Evolutionary conservation across 768 basidiomycete species (phyloP).

Genomic region (Cystobasidiopsis lactophilus): DNA sequence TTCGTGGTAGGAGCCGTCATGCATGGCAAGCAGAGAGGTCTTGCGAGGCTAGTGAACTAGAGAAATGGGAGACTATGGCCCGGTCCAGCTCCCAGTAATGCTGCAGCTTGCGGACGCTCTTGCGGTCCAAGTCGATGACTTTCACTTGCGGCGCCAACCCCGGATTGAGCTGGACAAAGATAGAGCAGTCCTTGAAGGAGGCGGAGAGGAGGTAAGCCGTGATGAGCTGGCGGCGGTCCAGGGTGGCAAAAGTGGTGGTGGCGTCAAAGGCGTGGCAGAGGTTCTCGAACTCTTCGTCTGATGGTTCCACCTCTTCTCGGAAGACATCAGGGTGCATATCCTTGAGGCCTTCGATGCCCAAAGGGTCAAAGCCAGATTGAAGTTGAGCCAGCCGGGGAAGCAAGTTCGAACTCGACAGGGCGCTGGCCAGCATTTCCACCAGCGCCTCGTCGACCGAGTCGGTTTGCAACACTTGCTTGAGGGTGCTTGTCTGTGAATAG

Average conservation of each 20-base stretch:
- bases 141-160: too few species aligned
- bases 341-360: slow-evolving; percentile 63
- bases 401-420: slow-evolving; percentile 34
- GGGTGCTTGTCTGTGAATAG: not conserved
- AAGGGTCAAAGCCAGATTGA: slow-evolving; percentile 53
- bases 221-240: slow-evolving; percentile 38
- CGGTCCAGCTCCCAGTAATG: slow-evolving; percentile 56
- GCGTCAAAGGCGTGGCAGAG: slow-evolving; percentile 31
- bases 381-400: slow-evolving; percentile 37
- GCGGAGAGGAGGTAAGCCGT: slow-evolving; percentile 68
- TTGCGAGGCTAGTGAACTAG: too few species aligned
- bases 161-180: slow-evolving; percentile 34
- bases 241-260: not conserved
- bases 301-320: slow-evolving; percentile 15
- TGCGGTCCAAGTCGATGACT: slow-evolving; percentile 71
- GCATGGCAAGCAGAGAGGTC: too few species aligned
- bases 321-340: slow-evolving; percentile 15
- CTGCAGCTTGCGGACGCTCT: slow-evolving; percentile 39
- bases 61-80: too few species aligned
- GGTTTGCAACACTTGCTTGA: not conserved
- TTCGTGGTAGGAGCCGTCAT: too few species aligned
- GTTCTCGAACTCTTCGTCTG: slow-evolving; percentile 35
- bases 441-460: slow-evolving; percentile 21
- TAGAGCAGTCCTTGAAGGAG: slow-evolving; percentile 89
- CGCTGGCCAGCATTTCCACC: slow-evolving; percentile 30